Percentiles rank a stretch among this genome's conserved stretches.
phyloP scores from a whole-genome alignment of 106 monocot species.

The Dendrobium officinale region DNA sequence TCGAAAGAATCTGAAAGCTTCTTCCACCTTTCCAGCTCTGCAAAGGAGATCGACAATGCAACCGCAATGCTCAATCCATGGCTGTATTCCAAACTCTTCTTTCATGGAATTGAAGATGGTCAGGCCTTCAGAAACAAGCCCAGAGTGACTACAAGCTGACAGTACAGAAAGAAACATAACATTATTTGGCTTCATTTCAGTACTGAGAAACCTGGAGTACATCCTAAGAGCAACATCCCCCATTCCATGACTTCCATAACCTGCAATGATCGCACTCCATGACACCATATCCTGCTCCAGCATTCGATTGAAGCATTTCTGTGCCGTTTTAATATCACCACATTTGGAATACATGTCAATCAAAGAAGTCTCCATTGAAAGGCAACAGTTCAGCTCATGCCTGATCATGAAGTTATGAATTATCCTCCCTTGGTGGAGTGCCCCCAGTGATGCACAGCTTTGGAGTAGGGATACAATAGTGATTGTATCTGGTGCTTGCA shows the following conservation, averaged over 20 bases:
- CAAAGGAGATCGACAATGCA: constrained; percentile 17
- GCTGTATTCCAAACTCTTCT: constrained; percentile 3
- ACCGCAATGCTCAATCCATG: constrained; percentile 13
- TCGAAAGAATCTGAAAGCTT: constrained; percentile 22
- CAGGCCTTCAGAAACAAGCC: constrained; percentile 14
- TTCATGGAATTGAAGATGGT: constrained; percentile 14
- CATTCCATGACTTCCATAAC: constrained; percentile 16
- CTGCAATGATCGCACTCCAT: constrained; percentile 40
- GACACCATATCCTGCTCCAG: constrained; percentile 20
- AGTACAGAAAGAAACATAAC: constrained; percentile 19
- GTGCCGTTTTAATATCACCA: constrained; percentile 25
- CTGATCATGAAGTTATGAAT: constrained; percentile 39
- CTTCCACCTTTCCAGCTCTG: constrained; percentile 13
- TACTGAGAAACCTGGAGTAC: constrained; percentile 3
- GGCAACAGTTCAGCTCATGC: constrained; percentile 5
- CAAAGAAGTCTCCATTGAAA: constrained; percentile 42
- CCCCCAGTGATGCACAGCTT: constrained; percentile 43
- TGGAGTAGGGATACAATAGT: constrained; percentile 50
- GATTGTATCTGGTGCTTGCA: constrained; percentile 38
- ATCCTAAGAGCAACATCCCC: constrained; percentile 13
- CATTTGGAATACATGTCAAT: constrained; percentile 45
- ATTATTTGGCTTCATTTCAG: constrained; percentile 11
- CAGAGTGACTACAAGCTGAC: constrained; percentile 23
- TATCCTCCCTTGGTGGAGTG: constrained; percentile 37
- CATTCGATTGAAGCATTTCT: constrained; percentile 22